Evolutionary conservation across 2,329 filamentous ascomycete species (phyloP).

Genomic region (Tolypocladium pustulatum): DNA sequence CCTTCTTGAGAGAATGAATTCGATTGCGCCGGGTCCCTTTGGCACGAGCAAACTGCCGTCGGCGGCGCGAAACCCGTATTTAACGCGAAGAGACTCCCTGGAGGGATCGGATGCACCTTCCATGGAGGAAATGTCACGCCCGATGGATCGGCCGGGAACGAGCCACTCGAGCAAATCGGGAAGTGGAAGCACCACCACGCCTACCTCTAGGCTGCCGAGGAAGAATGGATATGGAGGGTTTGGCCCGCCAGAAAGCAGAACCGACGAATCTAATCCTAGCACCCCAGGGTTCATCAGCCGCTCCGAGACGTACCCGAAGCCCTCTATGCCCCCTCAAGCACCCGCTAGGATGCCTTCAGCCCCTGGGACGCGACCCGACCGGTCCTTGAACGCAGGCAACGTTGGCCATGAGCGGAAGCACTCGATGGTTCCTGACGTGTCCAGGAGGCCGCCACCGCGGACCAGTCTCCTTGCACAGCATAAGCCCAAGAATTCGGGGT

Average conservation of each 20-base stretch:
- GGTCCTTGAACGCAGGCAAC: conserved; percentile 15
- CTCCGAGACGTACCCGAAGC: conserved; percentile 43
- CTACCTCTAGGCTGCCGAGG: conserved; percentile 28
- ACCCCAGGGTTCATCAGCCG: conserved; percentile 29
- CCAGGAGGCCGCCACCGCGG: conserved; percentile 41
- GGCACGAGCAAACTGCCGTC: conserved; percentile 32
- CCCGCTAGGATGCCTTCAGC: conserved; percentile 37
- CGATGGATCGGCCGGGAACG: conserved; percentile 6
- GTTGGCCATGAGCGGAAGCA: conserved; percentile 22
- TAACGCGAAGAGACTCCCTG: conserved; percentile 17
- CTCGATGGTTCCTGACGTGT: conserved; percentile 37
- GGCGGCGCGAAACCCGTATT: conserved; percentile 21
- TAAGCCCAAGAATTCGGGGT: conserved; percentile 23
- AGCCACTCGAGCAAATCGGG: conserved; percentile 8
- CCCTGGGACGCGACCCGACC: conserved; percentile 31
- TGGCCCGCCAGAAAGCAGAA: conserved; percentile 32
- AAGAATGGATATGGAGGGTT: conserved; percentile 50
- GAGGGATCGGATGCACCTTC: conserved; percentile 7
- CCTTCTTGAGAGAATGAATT: conserved; percentile 53
- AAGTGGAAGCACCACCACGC: conserved; percentile 16
- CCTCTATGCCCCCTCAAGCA: conserved; percentile 23
- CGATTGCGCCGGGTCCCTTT: conserved; percentile 57
- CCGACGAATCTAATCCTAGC: conserved; percentile 26
- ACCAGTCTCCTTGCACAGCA: conserved; percentile 33
- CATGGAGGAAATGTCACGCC: background rate